Base-by-base conservation (phyloP, 129 eudicot genomes). In the Ambrosia trifida region DNA sequence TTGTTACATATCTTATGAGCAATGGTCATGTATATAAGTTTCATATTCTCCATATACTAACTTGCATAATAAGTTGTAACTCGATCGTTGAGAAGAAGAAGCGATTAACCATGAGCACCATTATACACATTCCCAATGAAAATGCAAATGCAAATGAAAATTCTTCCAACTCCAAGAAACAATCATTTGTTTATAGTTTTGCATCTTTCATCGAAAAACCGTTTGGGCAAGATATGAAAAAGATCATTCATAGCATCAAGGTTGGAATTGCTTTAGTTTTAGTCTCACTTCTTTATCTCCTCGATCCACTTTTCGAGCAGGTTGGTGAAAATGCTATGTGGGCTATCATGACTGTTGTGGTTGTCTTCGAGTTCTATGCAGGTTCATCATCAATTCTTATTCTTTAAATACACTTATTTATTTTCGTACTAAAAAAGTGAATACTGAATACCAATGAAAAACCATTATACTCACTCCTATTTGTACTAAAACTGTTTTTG, bases 301-400 rank as follows among this genome's bases (percentile, higher is more conserved):
- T 90, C 1, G 88, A 90, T 76, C 86, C 95, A 7, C 79, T 90
- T 47, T 90, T 87, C 63, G 71, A 85, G 40, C 83, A 90, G 83
- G 89, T 90, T 30, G 95, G 97, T 2, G 91, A 87, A 71, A 90
- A 87, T 81, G 87, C 89, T 75, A 90, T 90, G 95, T 90, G 97
- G 96, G 97, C 97, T 79, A 85, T 90, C 80, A 90, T 90, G 95
- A 90, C 95, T 4, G 95, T 90, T 9, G 97, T 90, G 35, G 97
- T 90, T 61, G 80, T 87, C 69, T 90, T 90, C 66, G 97, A 90
- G 82, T 87, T 90, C 81, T 83, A 20, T 13, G 97, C 97, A 83
- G 95, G 95, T 90, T 66, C 47, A 72, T 78, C 47, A 3, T 63
- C 44, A 17, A 66, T 0, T 65, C 18, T 24, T 24, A 66, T 0